Base-by-base conservation (phyloP, 345 rosid species). In the Gossypium arboreum region DNA sequence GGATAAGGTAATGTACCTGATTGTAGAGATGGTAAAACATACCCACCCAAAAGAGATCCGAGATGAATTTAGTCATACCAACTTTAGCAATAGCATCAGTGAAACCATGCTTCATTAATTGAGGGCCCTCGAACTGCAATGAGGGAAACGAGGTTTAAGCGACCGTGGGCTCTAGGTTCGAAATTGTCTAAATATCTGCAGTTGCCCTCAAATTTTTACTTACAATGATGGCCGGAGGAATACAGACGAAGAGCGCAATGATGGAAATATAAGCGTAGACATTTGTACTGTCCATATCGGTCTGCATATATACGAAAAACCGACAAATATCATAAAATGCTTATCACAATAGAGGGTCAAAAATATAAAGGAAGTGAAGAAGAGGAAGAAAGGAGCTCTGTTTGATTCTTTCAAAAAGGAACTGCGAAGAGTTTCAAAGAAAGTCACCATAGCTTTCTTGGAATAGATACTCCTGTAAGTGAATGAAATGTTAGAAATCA, bases 21-120 rank as follows among this genome's bases (percentile, higher is more conserved):
- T 94, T 94, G 87, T 92, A 94, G 73, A 94, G 97, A 79, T 94
- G 98, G 85, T 94, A 92, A 79, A 94, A 94, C 97, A 94, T 88
- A 71, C 98, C 98, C 47, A 94, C 97, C 98, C 97, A 94, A 50
- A 94, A 92, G 78, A 92, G 98, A 86, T 94, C 98, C 20, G 95
- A 71, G 74, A 92, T 6, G 81, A 94, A 94, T 80, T 92, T 94
- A 64, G 89, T 86, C 73, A 80, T 18, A 9, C 98, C 98, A n/a
- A 94, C 98, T 92, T 92, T 89, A 41, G 93, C 86, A 79, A 94
- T 89, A 9, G 92, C 97, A 72, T 90, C 97, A 43, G 10, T 78
- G 77, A 94, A 90, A 2, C 98, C 98, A 57, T 86, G 73, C 77
- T 92, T 85, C 41, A 94, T 27, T 69, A 94, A 82, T 72, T 92